Evolutionary conservation across 108 stramenopile species (phyloP).

Genomic region (Epipyxis sp.): DNA sequence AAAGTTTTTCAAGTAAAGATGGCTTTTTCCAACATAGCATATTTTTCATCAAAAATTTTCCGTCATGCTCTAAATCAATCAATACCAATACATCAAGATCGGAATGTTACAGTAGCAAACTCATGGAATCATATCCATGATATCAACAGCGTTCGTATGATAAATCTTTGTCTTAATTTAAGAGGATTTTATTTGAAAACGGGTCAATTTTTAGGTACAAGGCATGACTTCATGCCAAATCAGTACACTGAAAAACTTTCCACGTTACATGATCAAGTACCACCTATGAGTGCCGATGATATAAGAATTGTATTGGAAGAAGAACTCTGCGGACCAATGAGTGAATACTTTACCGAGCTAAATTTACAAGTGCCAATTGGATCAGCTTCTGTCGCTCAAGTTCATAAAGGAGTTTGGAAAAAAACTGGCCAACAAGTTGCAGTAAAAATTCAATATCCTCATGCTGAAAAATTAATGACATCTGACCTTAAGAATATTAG

Average conservation of each 20-base stretch:
- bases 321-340: conserved; percentile 39
- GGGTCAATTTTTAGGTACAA: conserved; percentile 52
- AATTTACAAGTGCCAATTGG: conserved; percentile 45
- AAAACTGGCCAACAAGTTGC: conserved; percentile 48
- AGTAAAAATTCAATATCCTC: conserved; percentile 56
- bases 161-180: conserved; percentile 48
- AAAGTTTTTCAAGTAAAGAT: neutral
- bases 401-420: conserved; percentile 29
- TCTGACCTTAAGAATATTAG: conserved; percentile 49
- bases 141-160: conserved; percentile 36
- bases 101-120: neutral
- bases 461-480: conserved; percentile 47
- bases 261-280: conserved; percentile 52
- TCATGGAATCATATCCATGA: conserved; percentile 34
- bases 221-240: conserved; percentile 55
- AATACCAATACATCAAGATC: neutral
- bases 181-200: conserved; percentile 58
- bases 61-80: neutral
- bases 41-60: neutral
- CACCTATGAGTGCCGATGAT: conserved; percentile 41
- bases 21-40: neutral
- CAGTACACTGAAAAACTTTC: conserved; percentile 35
- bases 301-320: conserved; percentile 42
- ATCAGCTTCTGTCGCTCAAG: conserved; percentile 54
- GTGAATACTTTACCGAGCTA: conserved; percentile 38